Evolutionary conservation across 2,329 filamentous ascomycete species (phyloP), one percentile per base, ranked within the genome.

Genomic region (Talaromyces verruculosus): DNA sequence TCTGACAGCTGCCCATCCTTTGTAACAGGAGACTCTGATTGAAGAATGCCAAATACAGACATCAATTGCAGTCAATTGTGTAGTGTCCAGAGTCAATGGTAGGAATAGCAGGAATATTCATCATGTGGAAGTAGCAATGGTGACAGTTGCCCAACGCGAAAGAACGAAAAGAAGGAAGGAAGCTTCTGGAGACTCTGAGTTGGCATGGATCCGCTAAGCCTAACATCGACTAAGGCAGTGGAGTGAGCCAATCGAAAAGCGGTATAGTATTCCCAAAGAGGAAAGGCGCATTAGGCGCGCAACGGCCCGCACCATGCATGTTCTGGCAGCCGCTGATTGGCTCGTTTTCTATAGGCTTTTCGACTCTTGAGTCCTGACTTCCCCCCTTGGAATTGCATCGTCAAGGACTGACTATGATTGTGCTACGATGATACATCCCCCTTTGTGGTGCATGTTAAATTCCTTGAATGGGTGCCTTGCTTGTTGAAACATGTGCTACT

Each of bases 251-350:
- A 57, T 39, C 25, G 39, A 11, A 15, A 13, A 35, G 5, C 3
- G 28, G 10, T 33, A 33, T 5, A 11, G 17, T 2, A 19, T 41
- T 60, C 65, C 61, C 30, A 62, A 62, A 61, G 39, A 2, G 61
- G 65, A 35, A 64, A 65, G 30, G 47, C 30, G 57, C 65, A 49
- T 28, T 49, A 55, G 47, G 30, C 47, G 37, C 57, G 65, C 65
- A 63, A 60, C 65, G 65, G 65, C 41, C 65, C 63, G 65, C 65
- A 33, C 65, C 61, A 62, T 64, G 65, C 65, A 53, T 67, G 66
- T 17, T 60, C 66, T 67, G 66, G 66, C 66, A 65, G 63, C 41
- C 35, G 5, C 57, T 65, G 49, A 65, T 67, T 67, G 66, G 66
- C 41, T 28, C 25, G 6, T 33, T 13, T 17, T 25, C 35, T n/a